phyloP scores from a whole-genome alignment of 1,139 yeast species.

The Geotrichum carabidarum region DNA sequence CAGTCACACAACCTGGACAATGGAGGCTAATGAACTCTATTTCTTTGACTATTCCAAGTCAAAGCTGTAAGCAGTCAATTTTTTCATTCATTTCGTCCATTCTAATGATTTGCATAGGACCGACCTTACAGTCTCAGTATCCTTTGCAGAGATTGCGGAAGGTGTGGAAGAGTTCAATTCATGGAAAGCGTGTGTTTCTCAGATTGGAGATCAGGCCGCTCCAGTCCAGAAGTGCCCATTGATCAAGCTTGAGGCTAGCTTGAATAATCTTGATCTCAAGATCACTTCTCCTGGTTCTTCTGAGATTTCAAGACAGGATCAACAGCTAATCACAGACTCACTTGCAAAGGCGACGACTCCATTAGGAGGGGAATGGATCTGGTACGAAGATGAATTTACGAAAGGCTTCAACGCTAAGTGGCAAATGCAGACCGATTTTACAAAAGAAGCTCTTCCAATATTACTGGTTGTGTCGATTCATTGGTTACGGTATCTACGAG shows the following conservation, averaged over 20 bases:
- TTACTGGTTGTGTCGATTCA: slow-evolving; percentile 14
- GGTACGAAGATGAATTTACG: slow-evolving; percentile 23
- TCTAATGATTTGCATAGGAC: background rate
- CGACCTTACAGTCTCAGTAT: background rate
- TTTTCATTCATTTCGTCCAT: too few species aligned
- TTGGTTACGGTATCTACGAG: slow-evolving; percentile 3
- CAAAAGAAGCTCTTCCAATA: slow-evolving; percentile 9
- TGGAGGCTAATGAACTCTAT: slow-evolving; percentile 8
- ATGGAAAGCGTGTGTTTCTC: slow-evolving; percentile 9
- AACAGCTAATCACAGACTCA: background rate
- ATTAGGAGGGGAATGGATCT: slow-evolving; percentile 25
- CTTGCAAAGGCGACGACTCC: slow-evolving; percentile 21
- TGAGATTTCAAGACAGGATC: background rate
- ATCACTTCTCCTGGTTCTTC: background rate
- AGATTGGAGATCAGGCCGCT: background rate
- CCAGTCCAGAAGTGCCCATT: background rate
- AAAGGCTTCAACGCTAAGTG: slow-evolving; percentile 12
- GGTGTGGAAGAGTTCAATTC: background rate
- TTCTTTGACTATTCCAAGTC: slow-evolving; percentile 15
- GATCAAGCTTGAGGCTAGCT: slow-evolving; percentile 6
- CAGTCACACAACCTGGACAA: background rate
- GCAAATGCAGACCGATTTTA: slow-evolving; percentile 8
- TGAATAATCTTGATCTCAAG: slow-evolving; percentile 12
- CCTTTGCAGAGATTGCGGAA: slow-evolving; percentile 1
- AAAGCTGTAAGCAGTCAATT: background rate